Conservation (phyloP, 2,329 filamentous ascomycete species). For the Colletotrichum spaethianum region DNA sequence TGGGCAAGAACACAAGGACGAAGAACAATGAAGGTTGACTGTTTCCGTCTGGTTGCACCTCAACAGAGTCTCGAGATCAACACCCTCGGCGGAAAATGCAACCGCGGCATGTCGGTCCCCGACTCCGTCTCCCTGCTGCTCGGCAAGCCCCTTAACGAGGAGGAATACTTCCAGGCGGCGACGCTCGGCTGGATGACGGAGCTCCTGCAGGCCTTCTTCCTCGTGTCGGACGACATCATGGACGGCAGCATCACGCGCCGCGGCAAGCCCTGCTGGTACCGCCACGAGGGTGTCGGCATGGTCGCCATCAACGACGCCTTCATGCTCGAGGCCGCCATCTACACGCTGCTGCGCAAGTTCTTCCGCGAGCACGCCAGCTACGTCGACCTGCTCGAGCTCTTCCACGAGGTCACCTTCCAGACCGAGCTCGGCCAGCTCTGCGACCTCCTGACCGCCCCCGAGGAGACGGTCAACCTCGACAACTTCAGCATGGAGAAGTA, state of each 20-base stretch:
- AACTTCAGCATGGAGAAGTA: slow-evolving; percentile 98
- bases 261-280: slow-evolving; percentile 97
- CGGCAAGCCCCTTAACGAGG: slow-evolving; percentile 76
- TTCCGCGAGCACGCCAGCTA: slow-evolving; percentile 92
- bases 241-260: slow-evolving; percentile 95
- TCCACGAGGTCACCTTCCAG: slow-evolving; percentile 94
- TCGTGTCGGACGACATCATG: slow-evolving; percentile 99
- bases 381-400: slow-evolving; percentile 92
- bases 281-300: slow-evolving; percentile 89
- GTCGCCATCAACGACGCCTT: slow-evolving; percentile 99
- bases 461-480: slow-evolving; percentile 91
- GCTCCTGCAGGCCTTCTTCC: slow-evolving; percentile 98
- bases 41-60: slow-evolving; percentile 18
- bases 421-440: slow-evolving; percentile 96
- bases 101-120: slow-evolving; percentile 97
- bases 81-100: slow-evolving; percentile 95
- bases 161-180: slow-evolving; percentile 90
- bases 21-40: slow-evolving; percentile 3
- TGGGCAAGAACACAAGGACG: neutral
- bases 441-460: slow-evolving; percentile 94
- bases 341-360: slow-evolving; percentile 91
- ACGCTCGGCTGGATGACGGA: slow-evolving; percentile 98
- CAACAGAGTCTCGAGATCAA: slow-evolving; percentile 85
- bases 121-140: slow-evolving; percentile 90
- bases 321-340: slow-evolving; percentile 93